phyloP scores from a whole-genome alignment of 139 green algal species.

The Chlorella ohadii region DNA sequence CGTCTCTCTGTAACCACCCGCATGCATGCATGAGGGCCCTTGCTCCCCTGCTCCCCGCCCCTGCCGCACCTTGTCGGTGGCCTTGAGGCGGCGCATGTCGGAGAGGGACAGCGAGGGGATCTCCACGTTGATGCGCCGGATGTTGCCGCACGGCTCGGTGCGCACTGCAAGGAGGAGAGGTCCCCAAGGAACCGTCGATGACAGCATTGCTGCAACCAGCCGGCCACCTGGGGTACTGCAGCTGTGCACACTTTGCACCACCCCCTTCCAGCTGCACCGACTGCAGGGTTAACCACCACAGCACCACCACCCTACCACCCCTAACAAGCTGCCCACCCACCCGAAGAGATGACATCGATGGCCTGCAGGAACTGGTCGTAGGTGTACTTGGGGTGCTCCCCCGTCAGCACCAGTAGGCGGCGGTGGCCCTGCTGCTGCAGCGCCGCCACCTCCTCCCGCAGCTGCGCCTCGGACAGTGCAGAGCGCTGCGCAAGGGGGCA shows the following conservation, averaged over 20 bases:
- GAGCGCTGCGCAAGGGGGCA: neutral
- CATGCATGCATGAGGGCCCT: too few species aligned
- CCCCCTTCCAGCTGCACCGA: too few species aligned
- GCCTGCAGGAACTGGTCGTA: conserved; percentile 77
- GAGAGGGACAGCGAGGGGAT: conserved; percentile 74
- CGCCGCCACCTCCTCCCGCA: conserved; percentile 63
- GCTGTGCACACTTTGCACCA: too few species aligned
- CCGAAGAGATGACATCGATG: conserved; percentile 57
- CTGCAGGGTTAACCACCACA: too few species aligned
- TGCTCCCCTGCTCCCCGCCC: neutral
- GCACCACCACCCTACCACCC: neutral
- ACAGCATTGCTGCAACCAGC: too few species aligned
- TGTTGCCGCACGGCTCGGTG: conserved; percentile 72
- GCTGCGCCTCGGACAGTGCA: conserved; percentile 46
- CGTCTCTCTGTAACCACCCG: too few species aligned
- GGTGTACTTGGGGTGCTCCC: conserved; percentile 76
- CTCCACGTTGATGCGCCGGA: conserved; percentile 80
- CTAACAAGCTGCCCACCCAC: neutral
- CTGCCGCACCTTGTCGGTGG: conserved; percentile 51
- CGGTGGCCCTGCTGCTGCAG: conserved; percentile 69
- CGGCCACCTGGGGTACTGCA: too few species aligned
- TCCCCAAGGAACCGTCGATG: too few species aligned
- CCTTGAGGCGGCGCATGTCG: conserved; percentile 79
- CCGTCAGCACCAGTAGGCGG: conserved; percentile 74
- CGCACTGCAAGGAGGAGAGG: conserved; percentile 14